Percentiles rank a stretch among this genome's conserved stretches.
Evolutionary conservation across 495 filamentous ascomycete species (phyloP).

Genomic region (Tuber umbilicatum): DNA sequence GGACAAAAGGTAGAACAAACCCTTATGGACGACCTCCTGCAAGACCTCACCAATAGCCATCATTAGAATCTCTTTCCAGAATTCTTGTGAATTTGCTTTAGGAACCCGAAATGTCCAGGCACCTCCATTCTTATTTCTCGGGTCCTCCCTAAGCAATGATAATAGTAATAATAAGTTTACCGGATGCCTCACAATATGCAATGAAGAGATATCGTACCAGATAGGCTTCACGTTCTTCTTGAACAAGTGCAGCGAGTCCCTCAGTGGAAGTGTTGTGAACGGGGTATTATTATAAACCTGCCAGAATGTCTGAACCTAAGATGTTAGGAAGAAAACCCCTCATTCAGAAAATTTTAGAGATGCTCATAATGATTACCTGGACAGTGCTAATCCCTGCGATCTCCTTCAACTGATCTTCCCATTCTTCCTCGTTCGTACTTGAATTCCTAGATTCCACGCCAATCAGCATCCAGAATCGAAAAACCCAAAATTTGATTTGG

Average conservation of each 20-base stretch:
- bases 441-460: slow-evolving; percentile 25
- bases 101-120: slow-evolving; percentile 82
- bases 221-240: slow-evolving; percentile 76
- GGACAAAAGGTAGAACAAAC: slow-evolving; percentile 45
- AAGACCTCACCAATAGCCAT: slow-evolving; percentile 80
- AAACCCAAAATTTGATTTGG: not conserved
- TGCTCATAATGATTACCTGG: slow-evolving; percentile 23
- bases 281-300: slow-evolving; percentile 84
- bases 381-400: slow-evolving; percentile 41
- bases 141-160: slow-evolving; percentile 55
- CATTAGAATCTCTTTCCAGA: slow-evolving; percentile 73
- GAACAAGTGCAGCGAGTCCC: slow-evolving; percentile 82
- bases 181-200: not conserved
- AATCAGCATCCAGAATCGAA: not conserved
- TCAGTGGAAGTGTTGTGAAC: slow-evolving; percentile 64
- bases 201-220: slow-evolving; percentile 48
- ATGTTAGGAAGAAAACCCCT: not conserved
- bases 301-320: slow-evolving; percentile 68
- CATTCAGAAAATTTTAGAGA: not conserved
- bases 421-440: slow-evolving; percentile 34
- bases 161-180: slow-evolving; percentile 13
- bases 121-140: slow-evolving; percentile 71
- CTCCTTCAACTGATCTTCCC: slow-evolving; percentile 42
- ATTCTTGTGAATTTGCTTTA: slow-evolving; percentile 62
- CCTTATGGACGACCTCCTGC: slow-evolving; percentile 64